A percentile compares a stretch with the other conserved stretches of the same genome.
Evolutionary conservation across 345 rosid species (phyloP).

Genomic region (Linum tenue): DNA sequence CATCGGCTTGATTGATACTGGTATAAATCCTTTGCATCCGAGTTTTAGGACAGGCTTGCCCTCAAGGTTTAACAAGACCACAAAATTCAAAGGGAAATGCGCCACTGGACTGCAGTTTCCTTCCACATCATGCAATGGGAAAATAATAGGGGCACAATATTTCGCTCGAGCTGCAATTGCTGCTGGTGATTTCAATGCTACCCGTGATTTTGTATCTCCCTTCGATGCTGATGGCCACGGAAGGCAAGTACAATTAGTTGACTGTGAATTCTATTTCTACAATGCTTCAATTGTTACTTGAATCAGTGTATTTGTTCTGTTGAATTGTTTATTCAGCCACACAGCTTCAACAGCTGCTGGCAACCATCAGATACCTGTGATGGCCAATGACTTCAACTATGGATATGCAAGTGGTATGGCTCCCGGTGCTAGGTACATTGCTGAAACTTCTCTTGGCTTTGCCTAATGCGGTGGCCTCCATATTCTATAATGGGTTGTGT

Average conservation of each 20-base stretch:
- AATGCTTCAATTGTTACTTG: background rate
- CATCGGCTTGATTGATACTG: slow-evolving; percentile 45
- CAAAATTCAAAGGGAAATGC: slow-evolving; percentile 36
- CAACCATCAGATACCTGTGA: slow-evolving; percentile 28
- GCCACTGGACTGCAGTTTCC: slow-evolving; percentile 28
- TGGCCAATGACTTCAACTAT: slow-evolving; percentile 31
- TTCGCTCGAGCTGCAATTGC: slow-evolving; percentile 41
- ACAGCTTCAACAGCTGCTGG: slow-evolving; percentile 47
- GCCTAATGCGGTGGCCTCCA: background rate
- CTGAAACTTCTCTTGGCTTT: background rate
- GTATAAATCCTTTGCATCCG: slow-evolving; percentile 40
- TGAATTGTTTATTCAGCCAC: slow-evolving; percentile 23
- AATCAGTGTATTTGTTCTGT: background rate
- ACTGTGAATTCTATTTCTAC: background rate
- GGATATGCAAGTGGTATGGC: slow-evolving; percentile 50
- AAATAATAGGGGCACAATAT: slow-evolving; percentile 41
- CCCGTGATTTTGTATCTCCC: slow-evolving; percentile 35
- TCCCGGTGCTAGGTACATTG: slow-evolving; percentile 39
- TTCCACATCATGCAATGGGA: slow-evolving; percentile 29
- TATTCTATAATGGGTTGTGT: background rate
- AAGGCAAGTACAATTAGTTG: slow-evolving; percentile 24
- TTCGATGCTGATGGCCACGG: slow-evolving; percentile 51
- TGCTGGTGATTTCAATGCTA: slow-evolving; percentile 35
- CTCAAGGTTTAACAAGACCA: slow-evolving; percentile 2
- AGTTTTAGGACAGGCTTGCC: slow-evolving; percentile 24